Evolutionary conservation across 148 eudicot genomes (phyloP), one percentile per base, ranked within the genome.

Genomic region (Camellia sinensis): DNA sequence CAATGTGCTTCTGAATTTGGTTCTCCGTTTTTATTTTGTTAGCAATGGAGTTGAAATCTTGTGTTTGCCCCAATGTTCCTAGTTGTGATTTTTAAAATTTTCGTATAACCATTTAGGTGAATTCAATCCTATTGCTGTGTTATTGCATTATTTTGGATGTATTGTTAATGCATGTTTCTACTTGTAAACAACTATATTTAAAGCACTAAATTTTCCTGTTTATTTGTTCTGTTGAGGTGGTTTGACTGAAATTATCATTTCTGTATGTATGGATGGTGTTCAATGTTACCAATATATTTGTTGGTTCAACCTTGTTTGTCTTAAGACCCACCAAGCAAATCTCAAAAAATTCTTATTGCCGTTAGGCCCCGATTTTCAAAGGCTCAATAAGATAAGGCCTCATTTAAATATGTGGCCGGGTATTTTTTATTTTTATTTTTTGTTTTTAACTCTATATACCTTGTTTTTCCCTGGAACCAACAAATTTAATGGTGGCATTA

Each of bases 41-140:
- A 64, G 48, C 19, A 29, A 54, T 64, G 40, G 41, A 46, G 64
- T 73, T 73, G 75, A 52, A 50, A 56, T 40, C 75, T 50, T 41
- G 75, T 22, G 10, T 72, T 50, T 50, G 41, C 75, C 60, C 43
- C 61, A 4, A 53, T 29, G 75, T 52, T 72, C 37, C 61, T 72
- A 52, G 60, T 72, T 53, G 5, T 50, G n/a, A 29, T 21, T 19
- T 29, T 5, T 8, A 29, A 29, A 29, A 29, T 72, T 52, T 72
- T 9, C 41, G 21, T 61, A 18, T n/a, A 21, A 61, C 67, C 40
- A 64, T 21, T 64, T 22, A 4, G 10, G 40, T 64, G 67, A 29
- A 19, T 64, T 21, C 41, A 4, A 7, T 64, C 67, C 22, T 64
- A 4, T 22, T 29, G 37, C 37, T 29, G 37, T 1, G 37, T 29